Conservation (phyloP, 768 basidiomycete species). For the Hygrophoropsis aurantiaca region DNA sequence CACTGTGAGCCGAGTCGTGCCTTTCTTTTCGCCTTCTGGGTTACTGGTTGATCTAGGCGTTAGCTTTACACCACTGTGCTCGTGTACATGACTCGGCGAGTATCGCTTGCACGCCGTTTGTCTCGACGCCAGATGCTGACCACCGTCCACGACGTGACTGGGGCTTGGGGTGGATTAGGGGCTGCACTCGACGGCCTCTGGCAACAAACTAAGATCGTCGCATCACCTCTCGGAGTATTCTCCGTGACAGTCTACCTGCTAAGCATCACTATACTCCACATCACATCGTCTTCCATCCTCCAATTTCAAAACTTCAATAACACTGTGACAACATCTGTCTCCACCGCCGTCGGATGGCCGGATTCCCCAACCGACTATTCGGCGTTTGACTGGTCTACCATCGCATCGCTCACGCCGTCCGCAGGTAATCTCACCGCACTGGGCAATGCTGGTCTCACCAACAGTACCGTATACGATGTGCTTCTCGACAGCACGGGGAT, state of each 20-base stretch:
- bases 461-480: neutral
- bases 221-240: constrained; percentile 8
- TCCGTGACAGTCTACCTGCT: constrained; percentile 9
- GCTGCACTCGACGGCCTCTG: constrained; percentile 13
- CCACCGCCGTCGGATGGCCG: constrained; percentile 4
- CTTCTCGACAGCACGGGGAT: neutral
- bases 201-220: constrained; percentile 11
- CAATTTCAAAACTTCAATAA: constrained; percentile 10
- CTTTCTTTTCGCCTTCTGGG: neutral
- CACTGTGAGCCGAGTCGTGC: neutral
- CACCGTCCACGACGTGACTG: constrained; percentile 10
- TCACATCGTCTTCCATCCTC: constrained; percentile 10
- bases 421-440: neutral
- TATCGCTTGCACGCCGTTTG: constrained; percentile 8
- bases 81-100: constrained; percentile 10
- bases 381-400: neutral
- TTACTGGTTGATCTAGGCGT: neutral
- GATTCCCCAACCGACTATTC: neutral
- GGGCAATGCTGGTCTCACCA: neutral
- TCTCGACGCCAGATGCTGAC: constrained; percentile 10
- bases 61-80: constrained; percentile 12
- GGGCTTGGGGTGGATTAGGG: constrained; percentile 17
- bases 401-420: neutral
- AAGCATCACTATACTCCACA: constrained; percentile 10
- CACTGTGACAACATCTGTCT: neutral